These are phyloP conservation scores for Vitis hybrid DNA, from an alignment of 177 flowering plant species.

Conservation along the genomic window DNA sequence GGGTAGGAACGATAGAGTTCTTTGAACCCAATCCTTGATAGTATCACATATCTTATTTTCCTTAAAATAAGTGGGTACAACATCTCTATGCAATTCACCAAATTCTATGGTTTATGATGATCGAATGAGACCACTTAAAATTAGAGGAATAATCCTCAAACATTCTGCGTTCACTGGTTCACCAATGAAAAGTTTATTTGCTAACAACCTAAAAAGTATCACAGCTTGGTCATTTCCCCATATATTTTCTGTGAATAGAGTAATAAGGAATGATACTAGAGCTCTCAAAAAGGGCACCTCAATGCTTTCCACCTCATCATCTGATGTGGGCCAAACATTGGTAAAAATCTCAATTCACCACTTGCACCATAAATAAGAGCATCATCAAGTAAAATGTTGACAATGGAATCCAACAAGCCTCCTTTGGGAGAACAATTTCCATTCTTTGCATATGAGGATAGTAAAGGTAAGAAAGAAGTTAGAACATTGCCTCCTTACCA, in stretches of 20 bases:
- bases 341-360: constrained; percentile 22
- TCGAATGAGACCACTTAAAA: constrained; percentile 50
- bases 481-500: constrained; percentile 80
- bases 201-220: constrained; percentile 42
- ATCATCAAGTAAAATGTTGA: constrained; percentile 71
- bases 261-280: constrained; percentile 51
- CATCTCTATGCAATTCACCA: constrained; percentile 23
- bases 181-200: constrained; percentile 56
- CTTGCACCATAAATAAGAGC: constrained; percentile 61
- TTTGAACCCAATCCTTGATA: constrained; percentile 66
- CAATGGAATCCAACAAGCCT: constrained; percentile 50
- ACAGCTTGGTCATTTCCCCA: constrained; percentile 63
- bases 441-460: constrained; percentile 43
- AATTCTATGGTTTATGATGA: constrained; percentile 29
- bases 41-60: constrained; percentile 35
- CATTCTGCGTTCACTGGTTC: constrained; percentile 50
- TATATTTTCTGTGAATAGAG: constrained; percentile 46
- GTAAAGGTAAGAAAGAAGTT: constrained; percentile 61
- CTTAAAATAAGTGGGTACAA: constrained; percentile 22
- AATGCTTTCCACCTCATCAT: constrained; percentile 54
- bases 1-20: constrained; percentile 51
- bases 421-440: constrained; percentile 19
- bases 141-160: constrained; percentile 65
- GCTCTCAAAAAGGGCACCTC: constrained; percentile 78
- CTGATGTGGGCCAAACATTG: constrained; percentile 38